A percentile compares a stretch with the other conserved stretches of the same genome.
These are phyloP conservation scores for Kwoniella heveanensis DNA, from an alignment of 768 basidiomycete genomes.

Conservation along the genomic window DNA sequence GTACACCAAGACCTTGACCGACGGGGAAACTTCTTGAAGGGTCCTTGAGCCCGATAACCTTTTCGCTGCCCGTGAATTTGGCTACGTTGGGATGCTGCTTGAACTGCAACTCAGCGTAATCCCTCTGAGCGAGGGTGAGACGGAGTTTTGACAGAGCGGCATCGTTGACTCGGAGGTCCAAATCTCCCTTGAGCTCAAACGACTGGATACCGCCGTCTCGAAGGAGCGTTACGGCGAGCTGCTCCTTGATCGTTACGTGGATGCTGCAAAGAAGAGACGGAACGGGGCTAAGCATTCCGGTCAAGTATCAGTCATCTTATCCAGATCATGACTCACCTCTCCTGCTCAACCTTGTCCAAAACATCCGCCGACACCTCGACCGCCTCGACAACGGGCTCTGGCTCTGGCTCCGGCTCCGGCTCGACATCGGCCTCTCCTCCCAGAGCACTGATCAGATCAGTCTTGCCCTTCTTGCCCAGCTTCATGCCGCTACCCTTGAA, in stretches of 20 bases:
- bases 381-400: conserved; percentile 59
- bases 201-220: conserved; percentile 88
- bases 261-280: conserved; percentile 68
- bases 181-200: conserved; percentile 90
- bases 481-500: conserved; percentile 98
- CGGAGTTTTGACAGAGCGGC: conserved; percentile 70
- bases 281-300: no score
- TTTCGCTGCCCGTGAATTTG: conserved; percentile 69
- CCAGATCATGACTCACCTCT: conserved; percentile 72
- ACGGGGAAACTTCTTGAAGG: conserved; percentile 80
- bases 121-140: conserved; percentile 64
- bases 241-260: conserved; percentile 82
- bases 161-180: conserved; percentile 85
- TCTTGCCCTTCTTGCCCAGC: conserved; percentile 87
- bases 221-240: conserved; percentile 73
- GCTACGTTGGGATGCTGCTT: conserved; percentile 96
- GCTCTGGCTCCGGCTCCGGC: conserved; percentile 41
- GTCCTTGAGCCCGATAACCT: conserved; percentile 81
- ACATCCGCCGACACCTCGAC: conserved; percentile 54
- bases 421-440: conserved; percentile 66
- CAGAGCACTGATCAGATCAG: conserved; percentile 74
- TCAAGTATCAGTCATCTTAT: no score
- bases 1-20: conserved; percentile 74
- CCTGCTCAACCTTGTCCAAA: conserved; percentile 71
- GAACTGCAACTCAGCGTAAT: conserved; percentile 73